Evolutionary conservation across 257 asterid genomes (phyloP).

Genomic region (Solanum tacnaense): DNA sequence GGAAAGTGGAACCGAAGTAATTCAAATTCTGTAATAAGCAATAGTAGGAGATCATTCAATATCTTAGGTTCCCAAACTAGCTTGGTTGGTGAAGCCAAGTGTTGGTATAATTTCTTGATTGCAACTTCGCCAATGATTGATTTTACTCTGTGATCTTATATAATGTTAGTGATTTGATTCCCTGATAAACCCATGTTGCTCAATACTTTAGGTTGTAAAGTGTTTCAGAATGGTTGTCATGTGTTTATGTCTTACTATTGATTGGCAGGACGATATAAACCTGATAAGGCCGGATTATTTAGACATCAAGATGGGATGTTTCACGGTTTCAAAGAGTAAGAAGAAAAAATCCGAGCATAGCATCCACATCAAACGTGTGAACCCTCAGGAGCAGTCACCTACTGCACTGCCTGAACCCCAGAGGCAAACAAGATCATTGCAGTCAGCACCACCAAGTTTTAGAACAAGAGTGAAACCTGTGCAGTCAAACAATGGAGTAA

Average conservation of each 20-base stretch:
- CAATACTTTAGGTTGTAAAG: neutral
- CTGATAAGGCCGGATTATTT: neutral
- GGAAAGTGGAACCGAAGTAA: neutral
- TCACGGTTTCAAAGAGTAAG: slow-evolving; percentile 56
- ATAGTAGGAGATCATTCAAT: neutral
- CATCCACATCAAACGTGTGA: slow-evolving; percentile 30
- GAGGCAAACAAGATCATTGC: slow-evolving; percentile 41
- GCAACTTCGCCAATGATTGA: neutral
- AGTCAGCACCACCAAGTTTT: slow-evolving; percentile 90
- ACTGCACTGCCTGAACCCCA: slow-evolving; percentile 74
- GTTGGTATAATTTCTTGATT: neutral
- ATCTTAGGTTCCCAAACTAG: neutral
- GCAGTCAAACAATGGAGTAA: slow-evolving; percentile 6
- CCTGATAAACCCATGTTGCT: neutral
- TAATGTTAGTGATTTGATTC: neutral
- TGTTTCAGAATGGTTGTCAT: neutral
- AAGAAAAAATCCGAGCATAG: slow-evolving; percentile 55
- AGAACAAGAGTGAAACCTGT: slow-evolving; percentile 50
- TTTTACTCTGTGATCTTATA: neutral
- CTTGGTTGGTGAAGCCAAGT: neutral
- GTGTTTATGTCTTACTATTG: neutral
- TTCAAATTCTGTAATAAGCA: neutral
- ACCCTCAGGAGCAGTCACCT: slow-evolving; percentile 56
- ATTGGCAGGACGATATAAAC: neutral
- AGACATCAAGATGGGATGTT: slow-evolving; percentile 60